phyloP scores from a whole-genome alignment of 2,329 filamentous ascomycete genomes.

The Colletotrichum australisinense region DNA sequence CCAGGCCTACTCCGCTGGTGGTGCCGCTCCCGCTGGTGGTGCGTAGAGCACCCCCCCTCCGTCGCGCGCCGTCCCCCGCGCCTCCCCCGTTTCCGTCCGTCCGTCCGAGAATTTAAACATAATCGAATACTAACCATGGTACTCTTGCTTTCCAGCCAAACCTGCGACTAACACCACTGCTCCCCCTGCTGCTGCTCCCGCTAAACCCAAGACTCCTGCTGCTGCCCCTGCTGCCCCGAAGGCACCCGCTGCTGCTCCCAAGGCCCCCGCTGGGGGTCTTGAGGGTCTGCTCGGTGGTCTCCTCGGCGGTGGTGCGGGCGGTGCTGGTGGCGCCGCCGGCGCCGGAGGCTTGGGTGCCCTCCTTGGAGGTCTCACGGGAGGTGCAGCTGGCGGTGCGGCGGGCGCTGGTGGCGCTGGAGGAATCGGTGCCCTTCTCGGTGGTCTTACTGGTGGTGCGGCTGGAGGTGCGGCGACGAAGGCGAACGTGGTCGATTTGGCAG shows the following conservation, averaged over 20 bases:
- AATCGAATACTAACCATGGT: conserved; percentile 17
- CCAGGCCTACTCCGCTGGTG: conserved; percentile 25
- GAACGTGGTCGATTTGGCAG: conserved; percentile 12
- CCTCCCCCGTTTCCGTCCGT: conserved; percentile 1
- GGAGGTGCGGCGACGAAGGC: conserved; percentile 6
- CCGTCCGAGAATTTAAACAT: neutral
- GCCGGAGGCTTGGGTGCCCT: conserved; percentile 2
- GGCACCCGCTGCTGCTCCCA: neutral
- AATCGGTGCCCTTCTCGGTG: neutral
- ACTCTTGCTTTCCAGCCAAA: conserved; percentile 4
- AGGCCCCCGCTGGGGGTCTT: conserved; percentile 19
- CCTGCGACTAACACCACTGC: conserved; percentile 8
- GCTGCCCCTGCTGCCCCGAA: neutral
- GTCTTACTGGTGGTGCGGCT: neutral
- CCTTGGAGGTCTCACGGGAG: conserved; percentile 5
- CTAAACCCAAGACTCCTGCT: neutral
- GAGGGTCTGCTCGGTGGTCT: conserved; percentile 15
- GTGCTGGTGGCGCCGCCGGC: conserved; percentile 8
- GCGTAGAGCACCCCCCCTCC: conserved; percentile 23
- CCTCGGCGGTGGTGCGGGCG: conserved; percentile 9
- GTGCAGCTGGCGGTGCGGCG: conserved; percentile 8
- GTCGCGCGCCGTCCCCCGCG: conserved; percentile 13
- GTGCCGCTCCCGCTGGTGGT: conserved; percentile 4
- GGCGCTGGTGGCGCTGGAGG: neutral
- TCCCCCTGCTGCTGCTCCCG: conserved; percentile 14